Percentiles rank a stretch among this genome's conserved stretches.
Conservation (phyloP, 83 land plant genomes). For the Diphasiastrum complanatum region DNA sequence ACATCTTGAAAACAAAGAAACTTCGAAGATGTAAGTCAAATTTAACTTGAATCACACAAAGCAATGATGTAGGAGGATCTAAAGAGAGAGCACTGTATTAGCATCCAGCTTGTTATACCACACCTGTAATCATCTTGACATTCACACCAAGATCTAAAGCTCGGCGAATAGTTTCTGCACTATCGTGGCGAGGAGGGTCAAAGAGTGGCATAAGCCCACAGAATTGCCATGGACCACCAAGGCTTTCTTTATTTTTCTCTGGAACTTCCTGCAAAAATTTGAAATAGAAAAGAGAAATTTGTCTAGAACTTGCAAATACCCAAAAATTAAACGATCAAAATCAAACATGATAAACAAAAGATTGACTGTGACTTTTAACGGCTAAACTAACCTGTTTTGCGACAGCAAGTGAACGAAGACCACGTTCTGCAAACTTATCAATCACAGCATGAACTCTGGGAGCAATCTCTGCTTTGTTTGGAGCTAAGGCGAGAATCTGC, state of each 20-base stretch:
- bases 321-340: background rate
- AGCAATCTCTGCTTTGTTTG: constrained; percentile 2
- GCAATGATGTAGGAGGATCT: too few species aligned
- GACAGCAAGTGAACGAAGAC: constrained; percentile 44
- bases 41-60: too few species aligned
- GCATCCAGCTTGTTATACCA: background rate
- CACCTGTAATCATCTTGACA: constrained; percentile 15
- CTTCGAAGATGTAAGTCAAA: too few species aligned
- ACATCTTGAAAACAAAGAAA: too few species aligned
- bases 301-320: background rate
- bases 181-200: constrained; percentile 63
- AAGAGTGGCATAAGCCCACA: constrained; percentile 49
- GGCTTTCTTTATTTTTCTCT: constrained; percentile 43
- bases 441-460: constrained; percentile 18
- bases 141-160: constrained; percentile 40
- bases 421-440: constrained; percentile 32
- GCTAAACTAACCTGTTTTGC: constrained; percentile 39
- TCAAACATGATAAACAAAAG: background rate
- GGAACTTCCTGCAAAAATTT: constrained; percentile 37
- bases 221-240: constrained; percentile 51
- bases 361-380: background rate
- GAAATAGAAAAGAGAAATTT: background rate
- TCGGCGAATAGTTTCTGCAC: constrained; percentile 50
- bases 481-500: constrained; percentile 10
- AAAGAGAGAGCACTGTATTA: too few species aligned